Base-by-base conservation (phyloP, 208 protist species). In the Wallacemonas rigidus region DNA sequence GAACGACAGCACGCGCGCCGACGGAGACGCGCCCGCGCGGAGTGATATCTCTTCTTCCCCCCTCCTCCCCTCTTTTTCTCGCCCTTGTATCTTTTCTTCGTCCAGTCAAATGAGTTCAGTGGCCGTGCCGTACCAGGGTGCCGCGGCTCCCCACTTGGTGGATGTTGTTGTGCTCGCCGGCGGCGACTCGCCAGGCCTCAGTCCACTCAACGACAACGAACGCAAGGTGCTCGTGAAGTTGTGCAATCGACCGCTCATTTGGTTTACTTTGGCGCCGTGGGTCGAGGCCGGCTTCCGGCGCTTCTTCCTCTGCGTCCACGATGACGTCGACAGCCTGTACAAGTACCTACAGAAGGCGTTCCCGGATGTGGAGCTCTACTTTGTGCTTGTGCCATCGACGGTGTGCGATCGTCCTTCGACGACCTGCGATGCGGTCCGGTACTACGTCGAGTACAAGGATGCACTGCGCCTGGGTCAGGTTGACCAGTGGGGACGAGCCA, bases 91-190 rank as follows among this genome's bases (percentile, higher is more conserved):
- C 53, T 36, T 58, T 6, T 58, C 53, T 6, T 26, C 26, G 26
- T 26, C 53, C 26, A 58, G n/a, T 5, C 9, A 9, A 41, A 62
- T 62, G 56, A 15, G 14, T 6, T 36, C 56, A 6, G 14, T 62
- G 7, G 56, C 56, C 8, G 56, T 62, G 15, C 38, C 53, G 9
- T 43, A 61, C 11, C 67, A 71, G 53, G 39, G 67, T 35, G 50
- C 40, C 39, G 51, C 67, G 38, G 36, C 11, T 3, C 40, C 67
- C 2, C 67, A 71, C 67, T 74, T 94, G 40, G 77, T 93, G 48
- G 91, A 94, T 81, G 72, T 96, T 39, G 86, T 96, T 41, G 81
- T 96, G n/a, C 87, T 96, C 65, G 87, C 89, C 9, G 82, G 88
- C 41, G 89, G 87, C n/a, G 77, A 68, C 61, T 83, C 85, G 2